Percentiles rank a stretch among this genome's conserved stretches.
Evolutionary conservation across 495 filamentous ascomycete species (phyloP).

Genomic region (Aspergillus avenaceus): DNA sequence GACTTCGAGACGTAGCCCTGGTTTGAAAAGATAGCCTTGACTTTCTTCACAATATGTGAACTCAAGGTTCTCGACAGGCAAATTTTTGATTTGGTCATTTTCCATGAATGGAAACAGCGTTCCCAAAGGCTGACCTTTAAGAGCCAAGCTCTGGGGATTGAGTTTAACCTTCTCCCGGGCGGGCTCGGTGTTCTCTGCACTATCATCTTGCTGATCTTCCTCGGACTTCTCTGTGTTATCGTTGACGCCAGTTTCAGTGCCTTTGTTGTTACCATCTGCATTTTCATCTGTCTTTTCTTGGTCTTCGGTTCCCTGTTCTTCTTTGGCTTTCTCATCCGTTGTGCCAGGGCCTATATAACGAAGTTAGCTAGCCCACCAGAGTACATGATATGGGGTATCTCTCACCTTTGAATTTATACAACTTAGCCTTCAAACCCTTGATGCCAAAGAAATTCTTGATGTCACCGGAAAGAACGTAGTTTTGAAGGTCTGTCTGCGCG

Average conservation of each 20-base stretch:
- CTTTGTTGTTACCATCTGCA: no score
- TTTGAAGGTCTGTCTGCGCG: no score
- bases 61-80: conserved; percentile 4
- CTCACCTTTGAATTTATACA: background rate
- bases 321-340: no score
- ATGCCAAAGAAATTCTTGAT: conserved; percentile 4
- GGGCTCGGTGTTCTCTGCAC: background rate
- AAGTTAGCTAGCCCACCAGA: no score
- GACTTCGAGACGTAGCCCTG: background rate
- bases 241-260: no score
- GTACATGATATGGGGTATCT: no score
- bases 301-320: no score
- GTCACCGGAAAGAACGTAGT: background rate
- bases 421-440: background rate
- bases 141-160: background rate
- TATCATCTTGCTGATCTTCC: no score
- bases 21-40: background rate
- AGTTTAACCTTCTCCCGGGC: background rate
- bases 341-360: no score
- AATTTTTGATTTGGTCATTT: background rate
- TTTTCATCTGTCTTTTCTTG: no score
- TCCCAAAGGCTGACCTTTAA: no score
- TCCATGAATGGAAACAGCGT: conserved; percentile 1
- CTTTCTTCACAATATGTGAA: background rate
- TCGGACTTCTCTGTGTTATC: no score